These are phyloP conservation scores for Lipomyces yamanashiensis DNA, from an alignment of 805 yeast species.

Conservation along the genomic window DNA sequence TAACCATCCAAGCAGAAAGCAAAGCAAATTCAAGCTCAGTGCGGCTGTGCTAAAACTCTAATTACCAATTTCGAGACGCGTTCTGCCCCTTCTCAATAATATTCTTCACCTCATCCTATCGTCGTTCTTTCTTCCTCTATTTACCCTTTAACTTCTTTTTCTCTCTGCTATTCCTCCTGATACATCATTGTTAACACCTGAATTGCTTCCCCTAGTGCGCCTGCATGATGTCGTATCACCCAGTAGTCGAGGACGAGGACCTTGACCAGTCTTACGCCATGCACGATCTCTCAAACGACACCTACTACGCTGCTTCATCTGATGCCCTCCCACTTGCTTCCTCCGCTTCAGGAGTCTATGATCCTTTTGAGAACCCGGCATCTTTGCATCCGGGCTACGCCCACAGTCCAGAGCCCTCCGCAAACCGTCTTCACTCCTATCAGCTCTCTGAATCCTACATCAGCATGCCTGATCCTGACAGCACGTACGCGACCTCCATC, in stretches of 20 bases:
- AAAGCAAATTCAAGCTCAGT: no score
- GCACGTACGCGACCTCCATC: slow-evolving; percentile 3
- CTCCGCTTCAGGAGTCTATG: slow-evolving; percentile 19
- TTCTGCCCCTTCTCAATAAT: no score
- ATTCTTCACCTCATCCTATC: no score
- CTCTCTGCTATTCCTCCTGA: background rate
- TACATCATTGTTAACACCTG: background rate
- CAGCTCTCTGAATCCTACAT: slow-evolving; percentile 10
- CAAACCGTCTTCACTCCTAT: slow-evolving; percentile 5
- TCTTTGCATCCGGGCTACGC: background rate
- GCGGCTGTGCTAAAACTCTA: no score
- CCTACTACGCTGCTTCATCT: slow-evolving; percentile 13
- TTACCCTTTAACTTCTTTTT: background rate
- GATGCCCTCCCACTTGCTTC: slow-evolving; percentile 19
- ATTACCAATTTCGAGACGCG: no score
- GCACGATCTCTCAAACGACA: slow-evolving; percentile 14
- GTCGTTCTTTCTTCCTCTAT: no score
- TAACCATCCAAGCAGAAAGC: no score
- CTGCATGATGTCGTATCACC: slow-evolving; percentile 22
- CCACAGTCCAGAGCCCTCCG: background rate
- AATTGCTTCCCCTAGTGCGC: background rate
- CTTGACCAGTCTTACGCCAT: background rate
- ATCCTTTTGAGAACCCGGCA: slow-evolving; percentile 17
- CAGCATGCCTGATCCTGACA: slow-evolving; percentile 1
- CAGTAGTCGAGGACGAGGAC: slow-evolving; percentile 15